Conservation (phyloP, 331 rosid species). For the Malus hybrid region DNA sequence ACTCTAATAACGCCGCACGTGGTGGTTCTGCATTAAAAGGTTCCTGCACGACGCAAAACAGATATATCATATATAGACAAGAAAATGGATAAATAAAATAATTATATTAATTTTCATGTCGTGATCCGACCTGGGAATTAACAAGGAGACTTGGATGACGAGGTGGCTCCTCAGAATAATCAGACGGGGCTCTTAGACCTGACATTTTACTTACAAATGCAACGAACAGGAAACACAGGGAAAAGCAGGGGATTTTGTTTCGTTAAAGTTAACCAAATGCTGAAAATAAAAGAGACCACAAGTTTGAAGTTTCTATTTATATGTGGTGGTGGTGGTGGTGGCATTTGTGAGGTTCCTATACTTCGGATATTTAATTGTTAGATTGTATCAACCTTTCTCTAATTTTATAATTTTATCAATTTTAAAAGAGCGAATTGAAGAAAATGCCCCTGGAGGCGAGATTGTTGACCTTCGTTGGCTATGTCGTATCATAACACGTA, state of each 20-base stretch:
- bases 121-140: constrained; percentile 51
- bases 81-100: background rate
- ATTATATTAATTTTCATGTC: background rate
- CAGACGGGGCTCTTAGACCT: constrained; percentile 61
- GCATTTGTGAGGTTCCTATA: too few relatives aligned
- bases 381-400: too few relatives aligned
- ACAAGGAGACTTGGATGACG: constrained; percentile 71
- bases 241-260: background rate
- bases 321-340: too few relatives aligned
- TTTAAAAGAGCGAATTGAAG: too few relatives aligned
- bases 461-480: too few relatives aligned
- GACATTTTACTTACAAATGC: constrained; percentile 36
- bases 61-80: background rate
- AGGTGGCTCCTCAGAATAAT: constrained; percentile 73
- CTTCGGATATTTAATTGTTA: too few relatives aligned
- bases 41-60: constrained; percentile 29
- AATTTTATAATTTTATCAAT: too few relatives aligned
- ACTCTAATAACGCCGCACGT: constrained; percentile 50
- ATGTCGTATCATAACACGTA: too few relatives aligned
- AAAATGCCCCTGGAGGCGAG: too few relatives aligned
- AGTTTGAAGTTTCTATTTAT: too few relatives aligned
- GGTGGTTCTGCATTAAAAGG: constrained; percentile 94
- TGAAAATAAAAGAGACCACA: background rate
- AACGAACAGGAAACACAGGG: background rate
- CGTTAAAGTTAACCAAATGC: background rate